Conservation (phyloP, 768 basidiomycete species). For the Mycena olivaceomarginata region DNA sequence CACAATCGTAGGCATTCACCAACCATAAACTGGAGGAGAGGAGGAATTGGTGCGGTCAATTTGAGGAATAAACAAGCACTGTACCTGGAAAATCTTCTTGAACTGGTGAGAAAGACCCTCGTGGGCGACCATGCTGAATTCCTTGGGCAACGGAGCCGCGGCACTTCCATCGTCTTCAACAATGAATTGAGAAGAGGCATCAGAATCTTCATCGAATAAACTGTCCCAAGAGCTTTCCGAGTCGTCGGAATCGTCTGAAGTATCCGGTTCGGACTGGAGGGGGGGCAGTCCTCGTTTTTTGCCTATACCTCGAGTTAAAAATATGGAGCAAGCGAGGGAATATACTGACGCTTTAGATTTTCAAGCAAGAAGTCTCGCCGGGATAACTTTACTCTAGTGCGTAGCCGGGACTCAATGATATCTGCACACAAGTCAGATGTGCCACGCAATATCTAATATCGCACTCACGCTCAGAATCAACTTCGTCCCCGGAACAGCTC, state of each 20-base stretch:
- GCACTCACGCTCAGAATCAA: constrained; percentile 62
- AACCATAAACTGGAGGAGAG: constrained; percentile 80
- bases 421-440: constrained; percentile 57
- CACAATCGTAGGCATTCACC: constrained; percentile 56
- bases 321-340: constrained; percentile 35
- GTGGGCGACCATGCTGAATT: constrained; percentile 89
- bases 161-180: constrained; percentile 78
- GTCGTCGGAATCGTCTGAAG: constrained; percentile 55
- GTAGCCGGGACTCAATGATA: constrained; percentile 79
- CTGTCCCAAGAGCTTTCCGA: constrained; percentile 60
- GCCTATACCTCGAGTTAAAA: constrained; percentile 51
- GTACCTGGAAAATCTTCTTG: constrained; percentile 80
- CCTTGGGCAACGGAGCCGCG: constrained; percentile 74
- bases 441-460: constrained; percentile 14
- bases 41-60: not conserved
- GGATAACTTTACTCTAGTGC: constrained; percentile 76
- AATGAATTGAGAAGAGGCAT: constrained; percentile 68
- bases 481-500: constrained; percentile 34
- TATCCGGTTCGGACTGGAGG: constrained; percentile 54
- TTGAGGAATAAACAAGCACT: not conserved
- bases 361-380: constrained; percentile 74
- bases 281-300: constrained; percentile 64
- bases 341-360: constrained; percentile 75
- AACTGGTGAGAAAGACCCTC: constrained; percentile 88
- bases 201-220: constrained; percentile 60